These are phyloP conservation scores for Sporothrix phasma DNA, from an alignment of 2,329 filamentous ascomycete genomes.

Conservation along the genomic window DNA sequence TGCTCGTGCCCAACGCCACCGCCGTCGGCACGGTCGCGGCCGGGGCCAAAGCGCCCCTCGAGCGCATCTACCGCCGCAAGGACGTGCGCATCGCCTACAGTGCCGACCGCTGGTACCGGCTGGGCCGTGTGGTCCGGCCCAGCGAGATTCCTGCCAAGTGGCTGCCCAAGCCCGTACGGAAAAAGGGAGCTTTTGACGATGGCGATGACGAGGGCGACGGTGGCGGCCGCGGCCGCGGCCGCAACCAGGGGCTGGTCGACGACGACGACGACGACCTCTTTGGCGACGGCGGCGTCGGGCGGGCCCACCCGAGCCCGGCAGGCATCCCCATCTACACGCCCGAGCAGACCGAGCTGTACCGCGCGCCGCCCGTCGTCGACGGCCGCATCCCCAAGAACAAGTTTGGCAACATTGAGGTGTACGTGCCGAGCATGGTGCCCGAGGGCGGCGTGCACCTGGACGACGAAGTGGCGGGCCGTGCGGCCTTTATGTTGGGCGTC, in stretches of 20 bases:
- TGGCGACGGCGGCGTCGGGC: slow-evolving; percentile 23
- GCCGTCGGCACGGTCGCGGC: slow-evolving; percentile 69
- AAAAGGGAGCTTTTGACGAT: slow-evolving; percentile 19
- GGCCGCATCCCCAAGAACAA: slow-evolving; percentile 80
- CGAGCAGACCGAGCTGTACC: slow-evolving; percentile 62
- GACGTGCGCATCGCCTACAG: slow-evolving; percentile 73
- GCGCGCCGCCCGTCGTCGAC: slow-evolving; percentile 62
- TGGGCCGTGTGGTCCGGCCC: slow-evolving; percentile 68
- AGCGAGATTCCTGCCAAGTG: slow-evolving; percentile 78
- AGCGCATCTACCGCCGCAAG: slow-evolving; percentile 69
- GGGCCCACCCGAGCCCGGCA: slow-evolving; percentile 25
- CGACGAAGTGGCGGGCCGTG: slow-evolving; percentile 51
- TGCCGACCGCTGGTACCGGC: slow-evolving; percentile 81
- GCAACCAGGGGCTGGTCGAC: background rate
- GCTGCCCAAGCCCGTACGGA: slow-evolving; percentile 39
- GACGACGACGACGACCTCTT: slow-evolving; percentile 29
- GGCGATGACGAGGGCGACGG: slow-evolving; percentile 18
- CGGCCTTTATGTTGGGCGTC: slow-evolving; percentile 64
- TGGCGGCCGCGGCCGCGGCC: too few species aligned
- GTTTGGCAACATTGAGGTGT: slow-evolving; percentile 90
- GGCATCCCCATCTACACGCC: slow-evolving; percentile 49
- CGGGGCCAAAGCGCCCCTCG: slow-evolving; percentile 47
- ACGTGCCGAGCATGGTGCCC: slow-evolving; percentile 86
- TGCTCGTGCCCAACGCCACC: slow-evolving; percentile 59
- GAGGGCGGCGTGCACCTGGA: slow-evolving; percentile 65